Evolutionary conservation across 148 eudicot species (phyloP).

Genomic region (Arbutus unedo): DNA sequence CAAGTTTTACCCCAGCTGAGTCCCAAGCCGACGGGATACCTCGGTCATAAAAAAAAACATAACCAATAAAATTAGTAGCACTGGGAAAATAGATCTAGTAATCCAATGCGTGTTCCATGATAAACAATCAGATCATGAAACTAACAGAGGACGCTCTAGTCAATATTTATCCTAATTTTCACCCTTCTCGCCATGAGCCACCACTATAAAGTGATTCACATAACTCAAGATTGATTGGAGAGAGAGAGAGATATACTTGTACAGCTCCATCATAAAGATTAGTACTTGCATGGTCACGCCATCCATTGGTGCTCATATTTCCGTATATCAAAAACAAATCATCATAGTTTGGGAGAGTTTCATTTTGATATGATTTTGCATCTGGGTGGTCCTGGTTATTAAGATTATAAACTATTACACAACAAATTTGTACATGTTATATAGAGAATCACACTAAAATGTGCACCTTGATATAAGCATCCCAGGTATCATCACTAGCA

Average conservation of each 20-base stretch:
- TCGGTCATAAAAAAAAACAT: no score
- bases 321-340: slow-evolving; percentile 18
- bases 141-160: neutral
- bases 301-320: neutral
- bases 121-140: neutral
- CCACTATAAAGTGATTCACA: neutral
- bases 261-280: neutral
- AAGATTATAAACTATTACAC: neutral
- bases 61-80: neutral
- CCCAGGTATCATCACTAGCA: slow-evolving; percentile 17
- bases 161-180: neutral
- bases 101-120: neutral
- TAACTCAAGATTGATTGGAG: no score
- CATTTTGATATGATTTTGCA: slow-evolving; percentile 2
- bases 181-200: neutral
- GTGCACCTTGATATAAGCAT: slow-evolving; percentile 15
- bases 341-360: slow-evolving; percentile 18
- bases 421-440: neutral
- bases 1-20: no score
- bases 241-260: neutral
- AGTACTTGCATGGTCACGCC: neutral
- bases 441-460: neutral
- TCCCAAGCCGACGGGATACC: no score
- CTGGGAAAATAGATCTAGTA: no score
- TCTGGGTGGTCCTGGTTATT: slow-evolving; percentile 8